These are phyloP conservation scores for Cryphonectria japonica DNA, from an alignment of 2,329 filamentous ascomycete genomes.

Conservation along the genomic window DNA sequence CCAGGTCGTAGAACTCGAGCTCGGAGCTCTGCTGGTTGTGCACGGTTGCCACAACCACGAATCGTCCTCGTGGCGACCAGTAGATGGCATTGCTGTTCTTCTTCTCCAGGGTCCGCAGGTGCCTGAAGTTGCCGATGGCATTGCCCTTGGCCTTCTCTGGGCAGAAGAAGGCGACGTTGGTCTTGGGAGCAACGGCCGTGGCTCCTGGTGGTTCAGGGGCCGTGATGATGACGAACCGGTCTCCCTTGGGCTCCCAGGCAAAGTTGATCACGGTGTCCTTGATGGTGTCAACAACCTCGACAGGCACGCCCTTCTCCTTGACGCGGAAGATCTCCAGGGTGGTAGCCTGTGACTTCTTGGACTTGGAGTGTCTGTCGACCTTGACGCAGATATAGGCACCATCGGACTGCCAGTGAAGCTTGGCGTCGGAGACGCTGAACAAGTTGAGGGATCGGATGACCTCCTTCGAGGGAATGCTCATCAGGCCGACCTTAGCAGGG, in stretches of 20 bases:
- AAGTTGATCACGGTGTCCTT: constrained; percentile 99
- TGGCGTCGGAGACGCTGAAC: constrained; percentile 96
- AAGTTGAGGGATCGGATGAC: constrained; percentile 93
- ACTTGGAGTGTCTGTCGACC: constrained; percentile 98
- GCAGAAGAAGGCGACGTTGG: constrained; percentile 92
- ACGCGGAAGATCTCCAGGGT: constrained; percentile 98
- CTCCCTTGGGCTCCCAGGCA: constrained; percentile 97
- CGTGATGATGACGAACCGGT: constrained; percentile 96
- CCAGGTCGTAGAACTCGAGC: constrained; percentile 95
- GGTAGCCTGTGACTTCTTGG: constrained; percentile 95
- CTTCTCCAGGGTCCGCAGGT: constrained; percentile 93
- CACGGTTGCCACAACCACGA: constrained; percentile 92
- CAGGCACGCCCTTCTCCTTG: constrained; percentile 94
- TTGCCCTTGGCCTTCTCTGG: constrained; percentile 90
- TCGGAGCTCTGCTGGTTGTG: constrained; percentile 92
- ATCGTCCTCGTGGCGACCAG: constrained; percentile 95
- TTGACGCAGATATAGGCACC: constrained; percentile 95
- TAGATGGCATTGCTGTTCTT: constrained; percentile 99
- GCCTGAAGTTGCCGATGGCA: constrained; percentile 90
- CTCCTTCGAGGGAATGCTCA: constrained; percentile 95
- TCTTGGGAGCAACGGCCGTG: constrained; percentile 88
- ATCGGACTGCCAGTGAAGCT: constrained; percentile 98
- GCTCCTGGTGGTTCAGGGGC: constrained; percentile 80
- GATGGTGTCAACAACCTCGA: constrained; percentile 96
- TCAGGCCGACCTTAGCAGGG: constrained; percentile 93